Evolutionary conservation across 2,329 filamentous ascomycete species (phyloP).

Genomic region (Geosmithia flava): DNA sequence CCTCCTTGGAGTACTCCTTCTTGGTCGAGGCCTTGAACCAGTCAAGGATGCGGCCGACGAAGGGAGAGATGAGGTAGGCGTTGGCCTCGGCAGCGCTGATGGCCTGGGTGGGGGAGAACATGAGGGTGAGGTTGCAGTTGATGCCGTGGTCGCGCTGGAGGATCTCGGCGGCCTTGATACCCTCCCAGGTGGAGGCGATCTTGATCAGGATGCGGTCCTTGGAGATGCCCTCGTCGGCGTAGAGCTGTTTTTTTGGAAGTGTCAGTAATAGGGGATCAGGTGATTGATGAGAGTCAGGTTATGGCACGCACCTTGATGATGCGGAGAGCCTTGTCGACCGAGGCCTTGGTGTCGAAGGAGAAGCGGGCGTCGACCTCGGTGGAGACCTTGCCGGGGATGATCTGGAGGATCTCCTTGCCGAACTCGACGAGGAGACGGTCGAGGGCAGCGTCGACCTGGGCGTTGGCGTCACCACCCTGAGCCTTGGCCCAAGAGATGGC

Average conservation of each 20-base stretch:
- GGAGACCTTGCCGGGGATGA: slow-evolving; percentile 96
- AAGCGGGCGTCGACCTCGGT: slow-evolving; percentile 95
- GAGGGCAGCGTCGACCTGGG: slow-evolving; percentile 79
- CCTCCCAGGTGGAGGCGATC: slow-evolving; percentile 98
- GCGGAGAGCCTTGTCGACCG: slow-evolving; percentile 89
- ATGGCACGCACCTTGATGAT: slow-evolving; percentile 87
- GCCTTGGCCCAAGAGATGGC: slow-evolving; percentile 80
- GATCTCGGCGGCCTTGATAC: slow-evolving; percentile 96
- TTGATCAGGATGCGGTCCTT: slow-evolving; percentile 98
- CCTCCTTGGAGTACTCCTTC: slow-evolving; percentile 80
- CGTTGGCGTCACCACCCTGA: slow-evolving; percentile 54
- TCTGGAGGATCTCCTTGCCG: slow-evolving; percentile 91
- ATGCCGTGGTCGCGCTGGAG: slow-evolving; percentile 91
- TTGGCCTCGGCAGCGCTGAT: slow-evolving; percentile 91
- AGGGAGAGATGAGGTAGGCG: slow-evolving; percentile 97
- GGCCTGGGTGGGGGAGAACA: slow-evolving; percentile 94
- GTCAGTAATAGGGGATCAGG: slow-evolving; percentile 2
- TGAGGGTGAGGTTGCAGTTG: slow-evolving; percentile 98
- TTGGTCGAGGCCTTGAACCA: slow-evolving; percentile 97
- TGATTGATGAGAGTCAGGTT: slow-evolving; percentile 1
- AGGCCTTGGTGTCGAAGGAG: slow-evolving; percentile 89
- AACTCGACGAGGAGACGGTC: slow-evolving; percentile 96
- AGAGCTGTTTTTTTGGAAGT: slow-evolving; percentile 49
- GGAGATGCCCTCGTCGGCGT: slow-evolving; percentile 80
- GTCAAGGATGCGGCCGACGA: slow-evolving; percentile 97